Conservation (phyloP, 495 filamentous ascomycete species). For the Endocarpon pusillum region DNA sequence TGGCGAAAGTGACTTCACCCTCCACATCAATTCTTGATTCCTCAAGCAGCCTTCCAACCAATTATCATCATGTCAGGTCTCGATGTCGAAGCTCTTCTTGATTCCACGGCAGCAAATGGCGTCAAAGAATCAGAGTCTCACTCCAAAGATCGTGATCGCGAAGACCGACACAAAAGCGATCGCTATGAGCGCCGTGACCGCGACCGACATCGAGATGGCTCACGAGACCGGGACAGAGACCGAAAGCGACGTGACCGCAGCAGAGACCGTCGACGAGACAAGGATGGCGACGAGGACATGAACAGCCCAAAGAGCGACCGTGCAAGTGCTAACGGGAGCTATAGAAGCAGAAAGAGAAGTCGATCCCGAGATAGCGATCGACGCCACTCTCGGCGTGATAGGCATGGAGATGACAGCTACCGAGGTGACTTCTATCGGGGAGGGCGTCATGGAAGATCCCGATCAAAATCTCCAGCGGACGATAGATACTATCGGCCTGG, state of each 20-base stretch:
- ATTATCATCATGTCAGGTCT: constrained; percentile 59
- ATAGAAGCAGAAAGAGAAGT: constrained; percentile 70
- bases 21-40: constrained; percentile 15
- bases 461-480: constrained; percentile 58
- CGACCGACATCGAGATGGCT: constrained; percentile 30
- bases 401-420: constrained; percentile 44
- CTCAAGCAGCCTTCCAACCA: constrained; percentile 9
- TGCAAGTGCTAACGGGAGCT: constrained; percentile 64
- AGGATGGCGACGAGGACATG: constrained; percentile 46
- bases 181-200: constrained; percentile 37
- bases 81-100: constrained; percentile 85
- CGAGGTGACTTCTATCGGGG: constrained; percentile 63
- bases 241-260: constrained; percentile 41
- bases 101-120: constrained; percentile 57
- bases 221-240: constrained; percentile 40
- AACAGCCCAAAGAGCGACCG: constrained; percentile 60
- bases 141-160: constrained; percentile 29
- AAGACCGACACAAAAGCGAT: constrained; percentile 41
- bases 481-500: constrained; percentile 63
- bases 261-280: constrained; percentile 49
- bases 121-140: constrained; percentile 35
- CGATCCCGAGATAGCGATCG: constrained; percentile 66
- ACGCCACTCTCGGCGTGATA: constrained; percentile 64
- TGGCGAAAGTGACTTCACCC: constrained; percentile 29
- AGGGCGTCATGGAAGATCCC: constrained; percentile 47